Percentiles rank a stretch among this genome's conserved stretches.
Evolutionary conservation across 2,329 filamentous ascomycete genomes (phyloP).

Genomic region (Alternaria arborescens): DNA sequence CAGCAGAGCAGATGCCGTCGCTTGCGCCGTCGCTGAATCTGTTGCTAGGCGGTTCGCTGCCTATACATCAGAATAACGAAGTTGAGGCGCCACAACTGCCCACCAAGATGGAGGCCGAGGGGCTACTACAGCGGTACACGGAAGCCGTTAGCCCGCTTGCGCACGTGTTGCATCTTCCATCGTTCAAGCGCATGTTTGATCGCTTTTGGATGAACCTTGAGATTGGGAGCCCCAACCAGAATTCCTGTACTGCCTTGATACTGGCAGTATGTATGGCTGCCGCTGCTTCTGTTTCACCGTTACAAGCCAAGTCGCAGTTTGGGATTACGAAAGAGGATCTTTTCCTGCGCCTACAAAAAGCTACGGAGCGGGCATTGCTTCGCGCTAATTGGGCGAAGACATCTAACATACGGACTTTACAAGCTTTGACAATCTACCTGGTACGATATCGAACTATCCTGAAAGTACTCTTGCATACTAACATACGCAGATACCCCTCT

Average conservation of each 20-base stretch:
- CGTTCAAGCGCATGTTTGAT: slow-evolving; percentile 49
- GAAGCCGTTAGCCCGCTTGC: slow-evolving; percentile 50
- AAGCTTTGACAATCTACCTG: slow-evolving; percentile 50
- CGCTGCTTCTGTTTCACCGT: slow-evolving; percentile 46
- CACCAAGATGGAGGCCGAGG: slow-evolving; percentile 48
- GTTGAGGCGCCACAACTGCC: slow-evolving; percentile 44
- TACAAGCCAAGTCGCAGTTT: slow-evolving; percentile 52
- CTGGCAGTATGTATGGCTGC: slow-evolving; percentile 50
- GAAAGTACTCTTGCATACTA: background rate
- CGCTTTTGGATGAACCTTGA: slow-evolving; percentile 50
- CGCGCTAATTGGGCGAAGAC: slow-evolving; percentile 52
- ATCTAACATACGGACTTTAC: slow-evolving; percentile 49
- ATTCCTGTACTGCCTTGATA: slow-evolving; percentile 49
- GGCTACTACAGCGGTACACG: slow-evolving; percentile 45
- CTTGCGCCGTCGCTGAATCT: slow-evolving; percentile 48
- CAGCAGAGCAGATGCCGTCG: slow-evolving; percentile 51
- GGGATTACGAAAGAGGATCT: slow-evolving; percentile 50
- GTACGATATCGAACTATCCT: slow-evolving; percentile 22
- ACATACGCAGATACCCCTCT: slow-evolving; percentile 45
- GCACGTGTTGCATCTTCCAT: slow-evolving; percentile 50
- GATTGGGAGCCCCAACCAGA: slow-evolving; percentile 47
- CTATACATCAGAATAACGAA: slow-evolving; percentile 39
- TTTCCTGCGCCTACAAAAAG: slow-evolving; percentile 47
- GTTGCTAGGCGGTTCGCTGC: slow-evolving; percentile 43
- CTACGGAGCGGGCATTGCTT: slow-evolving; percentile 48